These are phyloP conservation scores for Pyrus pyrifolia DNA, from an alignment of 306 rosid genomes.

Conservation along the genomic window DNA sequence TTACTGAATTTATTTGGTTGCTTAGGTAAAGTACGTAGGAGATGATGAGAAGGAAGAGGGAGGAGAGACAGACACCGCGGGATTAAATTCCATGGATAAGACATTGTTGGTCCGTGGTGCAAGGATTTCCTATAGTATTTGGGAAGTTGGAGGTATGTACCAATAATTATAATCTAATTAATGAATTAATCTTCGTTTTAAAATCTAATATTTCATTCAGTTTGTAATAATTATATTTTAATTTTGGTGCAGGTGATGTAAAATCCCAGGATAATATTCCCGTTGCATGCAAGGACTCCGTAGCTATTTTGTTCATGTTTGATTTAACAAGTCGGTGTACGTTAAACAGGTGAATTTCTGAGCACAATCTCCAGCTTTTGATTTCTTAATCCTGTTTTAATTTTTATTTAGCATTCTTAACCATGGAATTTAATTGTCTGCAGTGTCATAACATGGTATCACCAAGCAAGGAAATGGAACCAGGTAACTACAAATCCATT, in stretches of 20 bases:
- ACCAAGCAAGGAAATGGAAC: constrained; percentile 80
- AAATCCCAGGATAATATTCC: constrained; percentile 55
- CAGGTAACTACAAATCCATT: constrained; percentile 40
- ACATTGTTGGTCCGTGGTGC: constrained; percentile 66
- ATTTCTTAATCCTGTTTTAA: background rate
- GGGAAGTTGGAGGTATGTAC: constrained; percentile 82
- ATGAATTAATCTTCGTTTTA: background rate
- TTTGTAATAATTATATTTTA: background rate
- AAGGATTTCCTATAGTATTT: constrained; percentile 71
- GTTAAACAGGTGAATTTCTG: constrained; percentile 47
- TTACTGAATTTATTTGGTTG: background rate
- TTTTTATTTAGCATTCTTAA: background rate
- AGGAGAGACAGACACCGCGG: constrained; percentile 21
- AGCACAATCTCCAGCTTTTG: background rate
- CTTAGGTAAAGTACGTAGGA: constrained; percentile 73
- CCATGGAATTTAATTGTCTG: constrained; percentile 13
- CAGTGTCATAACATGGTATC: constrained; percentile 70
- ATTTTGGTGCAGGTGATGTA: constrained; percentile 40
- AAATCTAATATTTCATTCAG: background rate
- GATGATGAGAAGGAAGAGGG: constrained; percentile 33
- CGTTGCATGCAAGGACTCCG: constrained; percentile 76
- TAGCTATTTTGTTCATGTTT: constrained; percentile 87
- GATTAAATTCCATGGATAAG: constrained; percentile 59
- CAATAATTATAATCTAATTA: background rate
- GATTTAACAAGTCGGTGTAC: constrained; percentile 96